Conservation (phyloP, 495 filamentous ascomycete genomes). For the Xylaria curta region DNA sequence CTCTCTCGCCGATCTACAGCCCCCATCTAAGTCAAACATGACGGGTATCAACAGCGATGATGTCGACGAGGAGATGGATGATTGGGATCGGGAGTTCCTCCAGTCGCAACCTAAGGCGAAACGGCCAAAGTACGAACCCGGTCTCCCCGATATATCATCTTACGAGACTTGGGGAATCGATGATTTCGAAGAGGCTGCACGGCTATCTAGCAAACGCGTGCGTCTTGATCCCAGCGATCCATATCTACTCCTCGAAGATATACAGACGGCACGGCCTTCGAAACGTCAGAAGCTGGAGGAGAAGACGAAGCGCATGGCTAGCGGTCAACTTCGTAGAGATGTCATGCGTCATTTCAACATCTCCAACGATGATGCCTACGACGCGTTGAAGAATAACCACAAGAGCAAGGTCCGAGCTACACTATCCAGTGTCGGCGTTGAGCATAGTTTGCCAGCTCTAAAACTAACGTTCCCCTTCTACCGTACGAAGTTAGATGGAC, state of each 20-base stretch:
- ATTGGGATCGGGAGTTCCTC: conserved; percentile 59
- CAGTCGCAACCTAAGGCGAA: conserved; percentile 49
- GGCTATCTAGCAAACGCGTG: conserved; percentile 74
- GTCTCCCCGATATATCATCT: conserved; percentile 50
- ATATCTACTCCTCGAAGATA: conserved; percentile 76
- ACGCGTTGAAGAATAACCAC: conserved; percentile 93
- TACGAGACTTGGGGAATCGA: conserved; percentile 56
- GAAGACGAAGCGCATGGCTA: conserved; percentile 61
- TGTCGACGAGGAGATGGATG: conserved; percentile 58
- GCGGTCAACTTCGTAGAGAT: conserved; percentile 61
- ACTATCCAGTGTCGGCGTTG: conserved; percentile 81
- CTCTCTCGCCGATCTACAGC: conserved; percentile 46
- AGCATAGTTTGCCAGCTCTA: conserved; percentile 89
- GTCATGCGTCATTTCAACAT: conserved; percentile 88
- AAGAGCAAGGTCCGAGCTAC: conserved; percentile 94
- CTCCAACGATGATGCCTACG: conserved; percentile 94
- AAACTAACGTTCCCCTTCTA: conserved; percentile 95
- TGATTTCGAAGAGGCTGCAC: conserved; percentile 64
- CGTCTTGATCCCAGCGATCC: conserved; percentile 91
- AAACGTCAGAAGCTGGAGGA: conserved; percentile 51
- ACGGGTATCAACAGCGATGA: conserved; percentile 26
- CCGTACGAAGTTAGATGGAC: conserved; percentile 78
- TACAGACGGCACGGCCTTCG: conserved; percentile 58
- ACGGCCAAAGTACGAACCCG: conserved; percentile 41
- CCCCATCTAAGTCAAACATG: conserved; percentile 35